Evolutionary conservation across 2,329 filamentous ascomycete species (phyloP).

Genomic region (Colletotrichum musicola): DNA sequence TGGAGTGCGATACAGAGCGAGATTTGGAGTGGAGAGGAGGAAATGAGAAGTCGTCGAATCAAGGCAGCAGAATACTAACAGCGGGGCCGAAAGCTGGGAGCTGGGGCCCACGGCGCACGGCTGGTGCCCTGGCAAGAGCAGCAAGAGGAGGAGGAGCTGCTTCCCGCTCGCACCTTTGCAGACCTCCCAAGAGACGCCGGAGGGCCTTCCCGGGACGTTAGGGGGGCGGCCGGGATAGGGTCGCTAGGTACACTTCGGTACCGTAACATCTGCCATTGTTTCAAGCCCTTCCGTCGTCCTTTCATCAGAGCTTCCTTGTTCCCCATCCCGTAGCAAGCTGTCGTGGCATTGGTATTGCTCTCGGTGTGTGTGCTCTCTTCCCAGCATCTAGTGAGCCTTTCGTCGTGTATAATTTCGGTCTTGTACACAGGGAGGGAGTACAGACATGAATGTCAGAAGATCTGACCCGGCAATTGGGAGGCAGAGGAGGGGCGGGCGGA

Average conservation of each 20-base stretch:
- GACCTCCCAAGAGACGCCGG: too few species aligned
- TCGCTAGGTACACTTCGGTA: constrained; percentile 1
- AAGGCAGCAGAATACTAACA: constrained; percentile 15
- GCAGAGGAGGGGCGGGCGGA: background rate
- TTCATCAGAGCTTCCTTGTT: constrained; percentile 33
- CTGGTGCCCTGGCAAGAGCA: constrained; percentile 3
- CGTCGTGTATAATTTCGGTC: too few species aligned
- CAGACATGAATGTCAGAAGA: too few species aligned
- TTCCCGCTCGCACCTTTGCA: background rate
- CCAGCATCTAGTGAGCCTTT: too few species aligned
- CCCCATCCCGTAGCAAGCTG: background rate
- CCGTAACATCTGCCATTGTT: constrained; percentile 32
- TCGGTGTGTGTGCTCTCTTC: too few species aligned
- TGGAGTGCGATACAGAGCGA: constrained; percentile 8
- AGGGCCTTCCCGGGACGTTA: too few species aligned
- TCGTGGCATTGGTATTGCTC: too few species aligned
- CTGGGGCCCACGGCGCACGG: constrained; percentile 8
- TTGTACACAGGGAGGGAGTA: too few species aligned
- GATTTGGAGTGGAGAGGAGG: constrained; percentile 23
- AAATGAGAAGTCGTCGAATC: constrained; percentile 30
- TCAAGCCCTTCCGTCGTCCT: constrained; percentile 20
- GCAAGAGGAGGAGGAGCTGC: background rate
- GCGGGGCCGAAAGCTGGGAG: background rate
- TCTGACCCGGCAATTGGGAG: too few species aligned
- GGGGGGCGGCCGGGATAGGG: background rate